Evolutionary conservation across 2,329 filamentous ascomycete species (phyloP), one percentile per base, ranked within the genome.

Genomic region (Hypoxylon sp.): DNA sequence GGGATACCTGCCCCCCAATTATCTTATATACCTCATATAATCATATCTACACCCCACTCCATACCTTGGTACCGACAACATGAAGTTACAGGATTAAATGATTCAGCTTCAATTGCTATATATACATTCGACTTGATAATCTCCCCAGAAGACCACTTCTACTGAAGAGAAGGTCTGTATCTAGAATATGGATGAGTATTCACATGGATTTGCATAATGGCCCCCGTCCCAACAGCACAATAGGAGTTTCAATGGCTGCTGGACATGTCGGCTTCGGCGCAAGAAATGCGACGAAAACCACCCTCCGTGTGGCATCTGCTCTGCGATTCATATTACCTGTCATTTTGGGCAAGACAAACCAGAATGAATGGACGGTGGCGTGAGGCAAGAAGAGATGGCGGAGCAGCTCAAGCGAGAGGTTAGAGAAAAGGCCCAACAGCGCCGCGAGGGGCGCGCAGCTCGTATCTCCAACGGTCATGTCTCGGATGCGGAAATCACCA

Each of bases 211-310:
- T n/a, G 14, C 36, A n/a, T 38, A 3, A 10, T 34, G 10, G 23
- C 23, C 23, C 10, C 32, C 36, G 38, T 41, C 38, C 38, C 7
- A 41, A 41, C 32, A 28, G 14, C 34, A 43, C 23, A n/a, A 32
- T 32, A 30, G 56, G 25, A 60, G 56, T 34, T 60, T 36, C 56
- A 51, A 60, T 32, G 73, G 73, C 4, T 82, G 80, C 56, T 82
- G 79, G 80, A 82, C 79, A 7, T 83, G 82, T 61, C 78, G 80
- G 51, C 73, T 82, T 17, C 78, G 82, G 19, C 80, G 79, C 46
- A 84, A 83, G 70, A 82, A 80, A 72, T 83, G 81, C 72, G 80
- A 82, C 60, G 78, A 81, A 71, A 70, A 55, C n/a, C 76, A 72
- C 7, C 80, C 80, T n/a, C 63, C 75, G 19, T 84, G 82, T 68